These are phyloP conservation scores for Tritrichomonas foetus DNA, from an alignment of 208 protist species.

Conservation along the genomic window DNA sequence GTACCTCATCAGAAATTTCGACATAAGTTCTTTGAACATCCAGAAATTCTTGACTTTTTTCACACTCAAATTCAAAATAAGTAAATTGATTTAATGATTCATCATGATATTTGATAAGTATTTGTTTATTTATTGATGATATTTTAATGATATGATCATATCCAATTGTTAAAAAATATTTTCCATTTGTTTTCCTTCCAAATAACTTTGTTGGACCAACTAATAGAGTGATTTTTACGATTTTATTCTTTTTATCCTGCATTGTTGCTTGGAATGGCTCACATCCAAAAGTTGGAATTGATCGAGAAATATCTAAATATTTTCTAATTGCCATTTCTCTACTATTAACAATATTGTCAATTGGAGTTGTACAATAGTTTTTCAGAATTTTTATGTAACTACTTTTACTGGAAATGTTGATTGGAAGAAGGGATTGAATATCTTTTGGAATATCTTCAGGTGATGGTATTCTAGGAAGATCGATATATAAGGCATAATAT, in stretches of 20 bases:
- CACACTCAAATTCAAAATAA: neutral
- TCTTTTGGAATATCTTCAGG: neutral
- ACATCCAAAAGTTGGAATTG: neutral
- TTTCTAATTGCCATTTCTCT: neutral
- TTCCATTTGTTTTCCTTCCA: neutral
- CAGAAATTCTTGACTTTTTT: neutral
- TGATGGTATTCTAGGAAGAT: neutral
- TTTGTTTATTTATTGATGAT: neutral
- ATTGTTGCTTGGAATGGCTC: neutral
- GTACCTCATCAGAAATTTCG: neutral
- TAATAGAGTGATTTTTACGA: neutral
- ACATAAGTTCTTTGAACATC: neutral
- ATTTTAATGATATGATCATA: neutral
- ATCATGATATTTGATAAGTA: neutral
- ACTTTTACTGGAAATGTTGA: too few species aligned
- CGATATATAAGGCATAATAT: neutral
- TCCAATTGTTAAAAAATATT: neutral
- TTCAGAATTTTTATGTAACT: neutral
- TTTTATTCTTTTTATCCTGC: neutral
- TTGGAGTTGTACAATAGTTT: neutral
- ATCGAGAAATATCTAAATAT: neutral
- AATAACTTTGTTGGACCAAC: neutral
- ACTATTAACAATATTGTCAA: too few species aligned
- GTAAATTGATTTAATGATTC: neutral
- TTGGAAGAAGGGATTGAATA: neutral